Conservation (phyloP, 1,284 basidiomycete species). For the Cutaneotrichosporon arboriforme region DNA sequence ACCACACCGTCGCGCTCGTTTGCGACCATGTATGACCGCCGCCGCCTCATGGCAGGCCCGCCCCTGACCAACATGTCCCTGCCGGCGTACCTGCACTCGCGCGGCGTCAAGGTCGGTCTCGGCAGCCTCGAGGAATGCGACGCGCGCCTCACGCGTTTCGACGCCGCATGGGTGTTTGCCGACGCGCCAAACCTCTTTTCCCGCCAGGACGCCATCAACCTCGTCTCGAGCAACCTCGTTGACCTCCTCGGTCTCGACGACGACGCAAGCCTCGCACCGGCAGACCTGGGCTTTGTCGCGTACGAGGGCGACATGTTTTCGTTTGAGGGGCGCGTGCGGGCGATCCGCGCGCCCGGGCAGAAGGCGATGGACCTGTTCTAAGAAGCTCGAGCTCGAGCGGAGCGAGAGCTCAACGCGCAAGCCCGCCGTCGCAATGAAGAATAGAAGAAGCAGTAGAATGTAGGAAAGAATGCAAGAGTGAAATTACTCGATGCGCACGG, state of each 20-base stretch:
- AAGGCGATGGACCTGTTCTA: slow-evolving; percentile 29
- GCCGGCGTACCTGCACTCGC: slow-evolving; percentile 57
- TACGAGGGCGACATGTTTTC: slow-evolving; percentile 50
- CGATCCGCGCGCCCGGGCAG: slow-evolving; percentile 24
- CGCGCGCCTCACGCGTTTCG: slow-evolving; percentile 64
- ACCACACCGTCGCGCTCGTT: slow-evolving; percentile 59
- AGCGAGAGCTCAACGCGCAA: too few relatives aligned
- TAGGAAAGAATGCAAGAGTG: too few relatives aligned
- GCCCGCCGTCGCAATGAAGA: too few relatives aligned
- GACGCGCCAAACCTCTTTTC: slow-evolving; percentile 52
- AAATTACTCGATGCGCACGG: too few relatives aligned
- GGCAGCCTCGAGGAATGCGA: slow-evolving; percentile 60
- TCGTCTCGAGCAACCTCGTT: slow-evolving; percentile 62
- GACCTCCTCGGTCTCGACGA: slow-evolving; percentile 57
- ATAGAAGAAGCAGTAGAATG: too few relatives aligned
- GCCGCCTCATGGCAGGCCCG: slow-evolving; percentile 66
- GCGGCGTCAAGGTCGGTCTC: slow-evolving; percentile 70
- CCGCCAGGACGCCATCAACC: slow-evolving; percentile 55
- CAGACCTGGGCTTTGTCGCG: slow-evolving; percentile 58
- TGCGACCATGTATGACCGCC: slow-evolving; percentile 63
- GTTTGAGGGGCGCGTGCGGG: slow-evolving; percentile 33
- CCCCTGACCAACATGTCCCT: slow-evolving; percentile 65
- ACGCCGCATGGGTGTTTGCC: slow-evolving; percentile 59
- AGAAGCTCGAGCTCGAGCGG: too few relatives aligned
- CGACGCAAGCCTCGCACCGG: slow-evolving; percentile 11